Evolutionary conservation across 2,329 filamentous ascomycete species (phyloP), one percentile per base, ranked within the genome.

Genomic region (Calonectria pseudoturangicola): DNA sequence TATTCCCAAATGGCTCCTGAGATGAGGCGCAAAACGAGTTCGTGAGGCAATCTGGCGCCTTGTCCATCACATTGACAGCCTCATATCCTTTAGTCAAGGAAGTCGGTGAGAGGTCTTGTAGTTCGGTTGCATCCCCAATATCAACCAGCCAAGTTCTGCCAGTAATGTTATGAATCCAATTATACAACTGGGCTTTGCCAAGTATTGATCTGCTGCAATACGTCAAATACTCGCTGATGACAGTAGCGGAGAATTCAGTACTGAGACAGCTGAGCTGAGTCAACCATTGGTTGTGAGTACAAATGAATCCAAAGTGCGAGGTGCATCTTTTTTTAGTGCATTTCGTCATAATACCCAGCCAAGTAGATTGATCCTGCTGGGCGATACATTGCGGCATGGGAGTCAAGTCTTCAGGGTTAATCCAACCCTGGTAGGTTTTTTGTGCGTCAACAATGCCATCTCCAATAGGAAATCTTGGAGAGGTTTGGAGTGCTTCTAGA

Each of bases 301-400:
- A 76, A 28, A 76, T 63, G 21, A 69, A 30, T 33, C 60, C 47
- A 18, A 76, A 75, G 1, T 74, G 5, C 9, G 75, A 66, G 10
- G 70, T 76, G 47, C 75, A 76, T 21, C 70, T 68, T 30, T 64
- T 48, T 8, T 16, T 21, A 28, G 75, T 76, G 12, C 75, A 76
- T 33, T 33, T 56, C 3, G 68, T 74, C 75, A 76, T 76, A 13
- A 62, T 18, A 18, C n/a, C 48, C 2, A 76, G 25, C 75, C 75
- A 76, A 21, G 36, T 18, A 0, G 56, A 36, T 5, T 54, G 64
- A 25, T 76, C 68, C 13, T 76, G 75, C 13, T 77, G 73, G 1
- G 66, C 51, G 30, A 77, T 68, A 18, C 73, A 76, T 28, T 77
- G 75, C 1, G 75, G 75, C 75, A 74, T 76, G 0, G 75, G 70